Percentiles rank a stretch among this genome's conserved stretches.
Evolutionary conservation across 345 rosid species (phyloP).

Genomic region (Salix exigua): DNA sequence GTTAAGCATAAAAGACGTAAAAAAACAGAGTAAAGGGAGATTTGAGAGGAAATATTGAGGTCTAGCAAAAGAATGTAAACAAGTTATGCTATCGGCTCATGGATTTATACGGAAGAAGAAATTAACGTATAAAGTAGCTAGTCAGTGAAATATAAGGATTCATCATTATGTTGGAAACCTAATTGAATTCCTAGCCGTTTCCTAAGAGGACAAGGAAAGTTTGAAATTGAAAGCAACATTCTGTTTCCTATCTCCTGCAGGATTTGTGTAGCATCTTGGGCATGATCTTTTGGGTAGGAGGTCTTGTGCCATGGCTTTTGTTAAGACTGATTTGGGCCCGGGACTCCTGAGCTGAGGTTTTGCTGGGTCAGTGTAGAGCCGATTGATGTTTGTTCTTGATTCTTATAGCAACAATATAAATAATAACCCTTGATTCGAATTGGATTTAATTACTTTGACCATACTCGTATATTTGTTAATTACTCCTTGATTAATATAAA

Average conservation of each 20-base stretch:
- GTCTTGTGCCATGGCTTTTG: background rate
- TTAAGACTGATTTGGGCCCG: background rate
- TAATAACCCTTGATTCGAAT: too few species aligned
- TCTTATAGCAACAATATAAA: too few species aligned
- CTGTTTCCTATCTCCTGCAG: background rate
- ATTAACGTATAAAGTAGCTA: background rate
- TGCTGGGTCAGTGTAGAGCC: too few species aligned
- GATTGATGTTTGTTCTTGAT: too few species aligned
- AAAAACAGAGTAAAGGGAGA: background rate
- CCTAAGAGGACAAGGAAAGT: background rate
- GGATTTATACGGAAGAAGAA: background rate
- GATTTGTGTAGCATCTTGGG: too few species aligned
- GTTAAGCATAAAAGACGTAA: background rate
- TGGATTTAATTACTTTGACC: too few species aligned
- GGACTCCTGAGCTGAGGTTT: too few species aligned
- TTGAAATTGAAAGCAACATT: background rate
- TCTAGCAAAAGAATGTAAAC: background rate
- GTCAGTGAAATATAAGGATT: too few species aligned
- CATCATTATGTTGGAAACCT: too few species aligned
- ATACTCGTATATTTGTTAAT: too few species aligned
- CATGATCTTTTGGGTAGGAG: background rate
- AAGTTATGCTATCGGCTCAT: background rate
- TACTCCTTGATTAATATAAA: too few species aligned
- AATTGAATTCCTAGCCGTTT: background rate
- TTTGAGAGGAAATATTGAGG: background rate